Evolutionary conservation across 2,329 filamentous ascomycete species (phyloP).

Genomic region (Alternaria alternata): DNA sequence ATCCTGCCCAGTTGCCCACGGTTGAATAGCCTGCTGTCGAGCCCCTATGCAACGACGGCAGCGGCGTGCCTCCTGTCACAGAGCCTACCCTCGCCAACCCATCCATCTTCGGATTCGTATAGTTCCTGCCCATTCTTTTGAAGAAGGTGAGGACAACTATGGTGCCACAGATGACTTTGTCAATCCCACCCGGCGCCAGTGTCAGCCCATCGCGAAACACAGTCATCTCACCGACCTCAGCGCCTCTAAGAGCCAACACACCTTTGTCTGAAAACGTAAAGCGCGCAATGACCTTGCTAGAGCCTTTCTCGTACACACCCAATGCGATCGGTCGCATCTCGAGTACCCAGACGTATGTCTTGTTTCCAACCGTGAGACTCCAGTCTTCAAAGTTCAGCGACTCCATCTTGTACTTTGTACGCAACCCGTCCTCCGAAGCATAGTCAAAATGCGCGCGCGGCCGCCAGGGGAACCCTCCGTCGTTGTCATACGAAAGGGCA

Average conservation of each 20-base stretch:
- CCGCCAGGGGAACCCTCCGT: constrained; percentile 45
- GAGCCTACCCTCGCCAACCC: constrained; percentile 17
- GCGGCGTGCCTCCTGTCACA: constrained; percentile 17
- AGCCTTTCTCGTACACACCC: constrained; percentile 27
- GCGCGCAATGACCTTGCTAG: constrained; percentile 36
- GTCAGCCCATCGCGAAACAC: constrained; percentile 38
- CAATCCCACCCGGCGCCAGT: constrained; percentile 30
- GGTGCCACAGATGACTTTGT: constrained; percentile 38
- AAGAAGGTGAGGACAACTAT: constrained; percentile 39
- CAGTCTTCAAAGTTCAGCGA: constrained; percentile 44
- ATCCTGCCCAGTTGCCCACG: background rate
- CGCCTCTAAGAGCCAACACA: constrained; percentile 36
- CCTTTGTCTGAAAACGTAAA: constrained; percentile 42
- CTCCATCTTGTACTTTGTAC: constrained; percentile 36
- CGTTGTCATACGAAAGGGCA: constrained; percentile 36
- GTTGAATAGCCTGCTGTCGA: constrained; percentile 14
- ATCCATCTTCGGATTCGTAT: constrained; percentile 22
- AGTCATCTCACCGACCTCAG: constrained; percentile 38
- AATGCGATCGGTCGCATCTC: constrained; percentile 34
- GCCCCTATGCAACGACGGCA: constrained; percentile 17
- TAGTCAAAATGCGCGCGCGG: constrained; percentile 41
- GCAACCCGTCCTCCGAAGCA: constrained; percentile 14
- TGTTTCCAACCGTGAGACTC: constrained; percentile 24
- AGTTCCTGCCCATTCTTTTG: constrained; percentile 40
- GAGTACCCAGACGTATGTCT: constrained; percentile 38